Base-by-base conservation (phyloP, 176 grass and related monocot genomes). In the Dendrocalamus sinicus region DNA sequence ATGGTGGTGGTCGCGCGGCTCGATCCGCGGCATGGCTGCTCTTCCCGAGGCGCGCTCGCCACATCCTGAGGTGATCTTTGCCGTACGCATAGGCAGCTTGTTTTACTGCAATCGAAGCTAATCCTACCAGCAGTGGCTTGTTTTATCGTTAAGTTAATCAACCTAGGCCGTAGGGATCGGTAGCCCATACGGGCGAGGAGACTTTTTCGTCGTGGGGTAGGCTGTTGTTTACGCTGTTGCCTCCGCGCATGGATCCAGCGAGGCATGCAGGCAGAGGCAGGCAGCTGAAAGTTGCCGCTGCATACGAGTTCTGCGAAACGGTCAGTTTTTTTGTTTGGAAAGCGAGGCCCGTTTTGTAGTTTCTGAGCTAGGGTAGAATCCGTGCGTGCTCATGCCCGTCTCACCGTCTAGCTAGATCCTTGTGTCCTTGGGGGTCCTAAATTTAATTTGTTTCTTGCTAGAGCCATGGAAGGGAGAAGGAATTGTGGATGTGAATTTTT, bases 161-260 rank as follows among this genome's bases (percentile, higher is more conserved):
- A 16, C 62, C 63, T 70, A 69, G 37, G 50, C 63, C 76, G 84
- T 86, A 86, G 88, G 88, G 88, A 83, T 86, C 79, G n/a, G 84
- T 82, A 72, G 59, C 84, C 89, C 70, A 76, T 60, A 57, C 77
- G 47, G 6, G 70, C 37, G 81, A 32, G 30, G 32, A 23, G 44
- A 10, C 44, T 2, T 64, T 81, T 30, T 12, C 51, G 4, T 48
- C 12, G 50, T 69, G 55, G 51, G 12, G 24, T 7, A 65, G 26
- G 62, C 20, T 63, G 57, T 64, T 74, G 55, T 74, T 83, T 74
- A 48, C 20, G 44, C 67, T 41, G 51, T 8, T n/a, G 35, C 37
- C 5, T 26, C 23, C 16, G 44, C 9, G 83, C 83, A 64, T 59
- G 63, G 50, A 85, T 67, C 74, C 60, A 58, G 59, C 77, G 12